Evolutionary conservation across 768 basidiomycete species (phyloP).

Genomic region (Lentinula sp.): DNA sequence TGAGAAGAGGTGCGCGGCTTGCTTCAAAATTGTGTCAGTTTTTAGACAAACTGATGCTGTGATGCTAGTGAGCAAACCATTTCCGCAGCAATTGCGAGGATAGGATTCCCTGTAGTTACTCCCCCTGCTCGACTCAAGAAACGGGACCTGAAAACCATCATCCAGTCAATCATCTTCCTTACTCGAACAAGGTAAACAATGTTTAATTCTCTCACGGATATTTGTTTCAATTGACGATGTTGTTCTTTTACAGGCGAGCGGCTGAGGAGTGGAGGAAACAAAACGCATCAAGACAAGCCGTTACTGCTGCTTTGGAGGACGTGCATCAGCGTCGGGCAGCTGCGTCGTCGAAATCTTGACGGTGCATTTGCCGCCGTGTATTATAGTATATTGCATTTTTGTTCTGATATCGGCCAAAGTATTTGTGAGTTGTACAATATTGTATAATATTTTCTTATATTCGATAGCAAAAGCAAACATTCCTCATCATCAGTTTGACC

Average conservation of each 20-base stretch:
- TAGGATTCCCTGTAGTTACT: constrained; percentile 56
- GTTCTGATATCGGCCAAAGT: background rate
- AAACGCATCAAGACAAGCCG: constrained; percentile 50
- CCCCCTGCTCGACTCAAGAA: constrained; percentile 30
- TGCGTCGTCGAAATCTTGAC: constrained; percentile 11
- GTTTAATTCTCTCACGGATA: background rate
- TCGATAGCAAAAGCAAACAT: background rate
- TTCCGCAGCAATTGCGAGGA: constrained; percentile 66
- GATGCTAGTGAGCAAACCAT: constrained; percentile 58
- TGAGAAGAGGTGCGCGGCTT: constrained; percentile 55
- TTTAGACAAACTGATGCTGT: constrained; percentile 5
- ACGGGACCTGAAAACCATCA: constrained; percentile 52
- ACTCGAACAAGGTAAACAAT: constrained; percentile 54
- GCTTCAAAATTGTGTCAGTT: constrained; percentile 1
- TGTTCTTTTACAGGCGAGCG: constrained; percentile 36
- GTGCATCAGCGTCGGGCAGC: constrained; percentile 48
- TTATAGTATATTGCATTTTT: background rate
- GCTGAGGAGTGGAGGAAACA: constrained; percentile 63
- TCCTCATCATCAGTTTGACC: background rate
- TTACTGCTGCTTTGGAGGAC: constrained; percentile 64
- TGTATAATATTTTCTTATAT: background rate
- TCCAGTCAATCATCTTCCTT: constrained; percentile 56
- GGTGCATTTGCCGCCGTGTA: background rate
- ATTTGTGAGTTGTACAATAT: background rate
- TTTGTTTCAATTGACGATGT: constrained; percentile 4